Base-by-base conservation (phyloP, 2,329 filamentous ascomycete species). In the Cryphonectria nitschkei region DNA sequence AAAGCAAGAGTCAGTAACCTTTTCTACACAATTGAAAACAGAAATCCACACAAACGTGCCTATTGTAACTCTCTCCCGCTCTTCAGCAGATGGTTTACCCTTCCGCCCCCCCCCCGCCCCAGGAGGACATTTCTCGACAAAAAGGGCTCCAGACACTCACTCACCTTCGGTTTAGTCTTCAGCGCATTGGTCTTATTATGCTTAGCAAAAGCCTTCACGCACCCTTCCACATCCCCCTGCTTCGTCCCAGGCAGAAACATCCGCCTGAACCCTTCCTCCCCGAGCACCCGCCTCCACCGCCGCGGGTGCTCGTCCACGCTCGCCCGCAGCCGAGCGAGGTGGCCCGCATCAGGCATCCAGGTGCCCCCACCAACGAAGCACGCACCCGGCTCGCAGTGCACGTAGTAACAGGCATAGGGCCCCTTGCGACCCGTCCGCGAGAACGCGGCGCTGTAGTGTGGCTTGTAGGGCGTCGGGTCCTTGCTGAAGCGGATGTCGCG, bases 401-500 rank as follows among this genome's bases (percentile, higher is more conserved):
- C 82, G 81, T 97, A 97, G 82, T 97, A 97, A 77, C 90, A 91
- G 8, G 94, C 94, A 80, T 96, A 97, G 13, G 92, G 91, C 0
- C 93, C 93, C 81, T 97, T 97, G 68, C 92, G 88, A 29, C 94
- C 94, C 0, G 94, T 97, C 29, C 94, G 90, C 70, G 93, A 96
- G 90, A 93, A 97, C 34, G 93, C 93, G 52, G 92, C 94, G 13
- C 92, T 93, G 81, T 95, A 97, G 81, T 95, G 89, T 68, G 93
- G 88, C 90, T 97, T 97, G 84, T 97, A 97, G 0, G 95, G 94
- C 2, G 93, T 96, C 29, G 88, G 92, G 77, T 97, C 91, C 75
- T 93, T 92, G 76, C 87, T 92, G 81, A 97, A 97, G 69, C 94
- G 89, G 60, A 96, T 87, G 76, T 97, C 94, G 75, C 94, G 87